phyloP scores from a whole-genome alignment of 192 early-diverging fungal genomes.

The Umbelopsis sp. region DNA sequence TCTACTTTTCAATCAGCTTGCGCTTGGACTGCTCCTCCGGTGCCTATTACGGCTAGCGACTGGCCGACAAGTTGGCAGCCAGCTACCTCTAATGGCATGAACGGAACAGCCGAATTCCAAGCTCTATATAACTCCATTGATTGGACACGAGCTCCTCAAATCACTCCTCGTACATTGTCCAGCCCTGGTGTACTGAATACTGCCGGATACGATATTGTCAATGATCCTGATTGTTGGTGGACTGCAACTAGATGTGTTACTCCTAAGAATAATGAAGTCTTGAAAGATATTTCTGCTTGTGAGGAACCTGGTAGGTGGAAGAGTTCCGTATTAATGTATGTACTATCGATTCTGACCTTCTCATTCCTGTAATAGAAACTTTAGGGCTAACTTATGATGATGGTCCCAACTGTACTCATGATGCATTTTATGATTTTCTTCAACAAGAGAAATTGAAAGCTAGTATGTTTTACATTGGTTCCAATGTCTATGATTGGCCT shows the following conservation, averaged over 20 bases:
- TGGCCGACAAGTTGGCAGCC: slow-evolving; percentile 37
- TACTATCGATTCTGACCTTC: not conserved
- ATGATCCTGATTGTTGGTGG: slow-evolving; percentile 45
- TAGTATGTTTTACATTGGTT: slow-evolving; percentile 45
- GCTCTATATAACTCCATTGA: slow-evolving; percentile 46
- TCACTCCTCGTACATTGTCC: slow-evolving; percentile 27
- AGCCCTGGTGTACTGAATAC: slow-evolving; percentile 31
- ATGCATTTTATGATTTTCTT: slow-evolving; percentile 48
- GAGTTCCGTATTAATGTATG: too few relatives aligned
- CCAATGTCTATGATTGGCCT: slow-evolving; percentile 44
- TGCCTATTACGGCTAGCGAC: slow-evolving; percentile 19
- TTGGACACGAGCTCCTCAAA: slow-evolving; percentile 41
- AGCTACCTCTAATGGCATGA: slow-evolving; percentile 41
- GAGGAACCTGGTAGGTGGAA: slow-evolving; percentile 24
- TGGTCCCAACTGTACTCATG: slow-evolving; percentile 56
- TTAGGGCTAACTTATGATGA: slow-evolving; percentile 52
- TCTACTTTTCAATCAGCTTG: slow-evolving; percentile 29
- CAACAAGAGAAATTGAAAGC: slow-evolving; percentile 44
- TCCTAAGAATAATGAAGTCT: slow-evolving; percentile 25
- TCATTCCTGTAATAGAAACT: slow-evolving; percentile 17
- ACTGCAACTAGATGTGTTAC: slow-evolving; percentile 29
- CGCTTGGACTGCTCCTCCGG: slow-evolving; percentile 26
- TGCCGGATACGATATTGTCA: slow-evolving; percentile 18
- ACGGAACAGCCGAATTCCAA: slow-evolving; percentile 43
- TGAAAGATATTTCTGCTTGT: slow-evolving; percentile 37